Percentiles rank a stretch among this genome's conserved stretches.
These are phyloP conservation scores for Zychaea mexicana DNA, from an alignment of 371 early-diverging fungal species.

Conservation along the genomic window DNA sequence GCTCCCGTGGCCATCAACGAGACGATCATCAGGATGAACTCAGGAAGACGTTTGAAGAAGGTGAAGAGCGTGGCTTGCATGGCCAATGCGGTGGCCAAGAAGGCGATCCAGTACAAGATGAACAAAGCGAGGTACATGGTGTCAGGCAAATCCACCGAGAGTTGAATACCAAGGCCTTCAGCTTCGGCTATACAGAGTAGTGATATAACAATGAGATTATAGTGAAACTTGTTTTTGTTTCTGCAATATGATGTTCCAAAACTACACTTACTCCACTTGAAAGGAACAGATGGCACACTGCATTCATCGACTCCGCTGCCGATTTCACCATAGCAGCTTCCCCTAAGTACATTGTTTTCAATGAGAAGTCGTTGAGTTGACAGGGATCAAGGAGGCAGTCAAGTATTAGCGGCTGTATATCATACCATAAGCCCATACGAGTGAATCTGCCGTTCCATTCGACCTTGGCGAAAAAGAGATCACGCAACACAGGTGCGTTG, in stretches of 20 bases:
- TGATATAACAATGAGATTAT: not conserved
- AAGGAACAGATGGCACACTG: constrained; percentile 25
- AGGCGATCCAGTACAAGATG: constrained; percentile 46
- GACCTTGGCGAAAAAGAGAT: constrained; percentile 20
- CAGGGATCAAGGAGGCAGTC: not conserved
- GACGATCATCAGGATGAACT: constrained; percentile 23
- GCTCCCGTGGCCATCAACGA: constrained; percentile 23
- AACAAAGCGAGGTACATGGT: constrained; percentile 38
- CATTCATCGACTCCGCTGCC: constrained; percentile 13
- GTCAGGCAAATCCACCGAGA: constrained; percentile 13
- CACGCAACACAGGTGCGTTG: constrained; percentile 22
- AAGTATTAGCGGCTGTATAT: not conserved
- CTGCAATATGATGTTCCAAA: not conserved
- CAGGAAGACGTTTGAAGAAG: constrained; percentile 33
- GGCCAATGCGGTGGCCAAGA: constrained; percentile 38
- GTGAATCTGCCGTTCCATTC: constrained; percentile 6
- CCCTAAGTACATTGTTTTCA: too few relatives aligned
- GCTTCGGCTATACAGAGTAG: constrained; percentile 10
- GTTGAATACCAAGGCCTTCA: constrained; percentile 9
- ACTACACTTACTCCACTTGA: constrained; percentile 25
- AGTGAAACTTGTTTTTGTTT: not conserved
- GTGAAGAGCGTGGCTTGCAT: constrained; percentile 37
- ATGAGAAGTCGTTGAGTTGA: too few relatives aligned
- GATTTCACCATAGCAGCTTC: constrained; percentile 12
- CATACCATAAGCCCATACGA: constrained; percentile 29